Evolutionary conservation across 192 early-diverging fungal genomes (phyloP), one percentile per base, ranked within the genome.

Genomic region (Entomortierella chlamydospora): DNA sequence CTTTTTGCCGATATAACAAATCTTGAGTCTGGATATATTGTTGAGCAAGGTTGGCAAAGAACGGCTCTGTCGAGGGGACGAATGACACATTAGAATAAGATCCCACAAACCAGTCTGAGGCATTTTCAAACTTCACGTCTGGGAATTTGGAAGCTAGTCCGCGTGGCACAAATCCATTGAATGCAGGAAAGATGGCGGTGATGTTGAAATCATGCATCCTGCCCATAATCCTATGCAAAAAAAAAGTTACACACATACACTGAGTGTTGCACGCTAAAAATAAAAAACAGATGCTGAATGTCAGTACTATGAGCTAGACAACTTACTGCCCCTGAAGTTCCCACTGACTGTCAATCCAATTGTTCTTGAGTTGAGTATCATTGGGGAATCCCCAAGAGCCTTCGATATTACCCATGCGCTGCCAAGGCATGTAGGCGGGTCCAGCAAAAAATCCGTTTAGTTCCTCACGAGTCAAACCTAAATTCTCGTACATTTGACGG

Each of bases 281-380:
- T 64, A 52, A 33, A 18, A 45, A 45, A 9, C n/a, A n/a, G n/a
- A 28, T 39, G 41, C 8, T 37, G 30, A 57, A 57, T 31, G 30
- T n/a, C 8, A 51, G 18, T 51, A 25, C 6, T 8, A 22, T 55
- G n/a, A n/a, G n/a, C n/a, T n/a, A n/a, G n/a, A n/a, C n/a, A n/a
- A 70, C 76, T 43, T 66, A 79, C 76, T 51, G 62, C 37, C 42
- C 45, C 20, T 79, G 76, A 6, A 79, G 34, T n/a, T 65, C 68
- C 76, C 76, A 79, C 52, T 79, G 76, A 26, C 61, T 65, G 23
- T 70, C 76, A 30, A 79, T 79, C 76, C 76, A 79, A n/a, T 70
- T 66, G 33, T 79, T 55, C 41, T 79, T 79, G 47, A 54, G 70
- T 29, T 31, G 57, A 0, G 62, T 70, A 28, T 66, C 63, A 18